phyloP scores from a whole-genome alignment of 345 rosid species.

The Brassica juncea region DNA sequence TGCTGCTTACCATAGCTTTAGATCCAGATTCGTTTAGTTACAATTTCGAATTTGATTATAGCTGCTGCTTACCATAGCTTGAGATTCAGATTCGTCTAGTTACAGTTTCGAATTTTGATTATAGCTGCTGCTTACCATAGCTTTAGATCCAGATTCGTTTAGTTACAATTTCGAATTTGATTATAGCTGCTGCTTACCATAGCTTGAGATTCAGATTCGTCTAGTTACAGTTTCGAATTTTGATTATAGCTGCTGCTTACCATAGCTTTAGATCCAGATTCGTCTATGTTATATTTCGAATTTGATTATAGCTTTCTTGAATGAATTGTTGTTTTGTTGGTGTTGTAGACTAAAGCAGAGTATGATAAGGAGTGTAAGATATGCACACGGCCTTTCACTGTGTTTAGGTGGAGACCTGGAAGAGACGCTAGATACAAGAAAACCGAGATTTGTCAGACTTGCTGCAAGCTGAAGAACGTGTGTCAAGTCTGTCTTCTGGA shows the following conservation, averaged over 20 bases:
- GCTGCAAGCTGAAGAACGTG: slow-evolving; percentile 93
- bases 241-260: background rate
- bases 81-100: too few relatives aligned
- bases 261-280: background rate
- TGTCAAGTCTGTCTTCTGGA: slow-evolving; percentile 98
- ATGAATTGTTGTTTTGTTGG: slow-evolving; percentile 13
- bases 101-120: background rate
- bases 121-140: background rate
- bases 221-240: background rate
- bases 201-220: background rate
- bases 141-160: too few relatives aligned
- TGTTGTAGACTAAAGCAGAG: slow-evolving; percentile 71
- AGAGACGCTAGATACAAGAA: slow-evolving; percentile 91
- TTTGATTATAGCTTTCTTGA: slow-evolving; percentile 11
- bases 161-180: too few relatives aligned
- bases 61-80: background rate
- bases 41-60: background rate
- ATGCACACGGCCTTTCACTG: slow-evolving; percentile 92
- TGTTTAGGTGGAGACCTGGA: slow-evolving; percentile 96
- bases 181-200: too few relatives aligned
- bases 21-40: background rate
- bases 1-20: background rate
- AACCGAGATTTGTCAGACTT: slow-evolving; percentile 88
- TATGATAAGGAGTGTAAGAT: slow-evolving; percentile 98
- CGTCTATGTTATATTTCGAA: background rate